phyloP scores from a whole-genome alignment of 768 basidiomycete genomes.

The Cantharellus anzutake region DNA sequence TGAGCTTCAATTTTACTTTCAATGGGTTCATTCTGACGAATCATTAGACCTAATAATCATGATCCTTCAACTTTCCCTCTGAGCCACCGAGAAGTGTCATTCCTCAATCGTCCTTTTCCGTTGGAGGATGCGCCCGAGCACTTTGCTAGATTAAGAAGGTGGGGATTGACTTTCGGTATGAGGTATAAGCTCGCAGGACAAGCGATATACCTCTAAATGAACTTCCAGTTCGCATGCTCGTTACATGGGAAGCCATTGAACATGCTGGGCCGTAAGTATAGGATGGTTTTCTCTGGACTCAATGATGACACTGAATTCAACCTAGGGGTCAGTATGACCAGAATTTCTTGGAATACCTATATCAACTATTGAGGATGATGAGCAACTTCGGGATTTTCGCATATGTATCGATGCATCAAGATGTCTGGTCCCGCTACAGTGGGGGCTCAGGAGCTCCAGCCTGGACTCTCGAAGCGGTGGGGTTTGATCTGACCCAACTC shows the following conservation, averaged over 20 bases:
- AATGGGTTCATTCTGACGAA: neutral
- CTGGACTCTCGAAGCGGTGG: conserved; percentile 78
- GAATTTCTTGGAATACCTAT: conserved; percentile 67
- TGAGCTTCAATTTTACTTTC: conserved; percentile 29
- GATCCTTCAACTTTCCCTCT: conserved; percentile 49
- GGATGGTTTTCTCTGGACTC: neutral
- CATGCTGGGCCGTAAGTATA: conserved; percentile 72
- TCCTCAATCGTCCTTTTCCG: conserved; percentile 83
- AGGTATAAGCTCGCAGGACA: conserved; percentile 4
- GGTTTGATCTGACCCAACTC: conserved; percentile 64
- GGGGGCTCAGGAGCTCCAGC: conserved; percentile 94
- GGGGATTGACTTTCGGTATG: conserved; percentile 77
- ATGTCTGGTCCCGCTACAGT: conserved; percentile 88
- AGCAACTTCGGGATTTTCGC: conserved; percentile 55
- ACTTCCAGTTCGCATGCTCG: conserved; percentile 60
- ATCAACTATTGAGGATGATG: conserved; percentile 42
- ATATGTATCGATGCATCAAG: conserved; percentile 76
- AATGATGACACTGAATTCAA: neutral
- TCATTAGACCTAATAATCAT: conserved; percentile 45
- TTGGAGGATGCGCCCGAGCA: conserved; percentile 76
- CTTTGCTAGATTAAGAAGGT: conserved; percentile 57
- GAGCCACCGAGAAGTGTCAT: conserved; percentile 46
- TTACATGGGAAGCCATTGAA: conserved; percentile 96
- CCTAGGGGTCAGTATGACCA: conserved; percentile 57
- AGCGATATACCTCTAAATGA: neutral